Evolutionary conservation across 2,329 filamentous ascomycete species (phyloP).

Genomic region (Talaromyces sp.): DNA sequence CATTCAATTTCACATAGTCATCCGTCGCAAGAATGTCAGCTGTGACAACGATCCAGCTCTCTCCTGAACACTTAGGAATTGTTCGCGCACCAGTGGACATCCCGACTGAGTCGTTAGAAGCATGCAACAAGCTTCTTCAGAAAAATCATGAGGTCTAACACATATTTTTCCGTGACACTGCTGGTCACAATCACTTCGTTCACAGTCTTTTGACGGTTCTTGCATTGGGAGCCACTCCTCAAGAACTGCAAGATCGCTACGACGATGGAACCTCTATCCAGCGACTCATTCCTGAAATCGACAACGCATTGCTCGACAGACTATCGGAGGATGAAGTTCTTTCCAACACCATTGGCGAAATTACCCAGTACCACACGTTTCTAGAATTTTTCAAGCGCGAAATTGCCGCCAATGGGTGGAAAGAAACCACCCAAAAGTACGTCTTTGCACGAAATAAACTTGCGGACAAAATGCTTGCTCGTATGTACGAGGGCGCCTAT

Average conservation of each 20-base stretch:
- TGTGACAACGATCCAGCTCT: background rate
- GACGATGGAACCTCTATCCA: slow-evolving; percentile 28
- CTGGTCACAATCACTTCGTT: slow-evolving; percentile 28
- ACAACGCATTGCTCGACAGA: slow-evolving; percentile 23
- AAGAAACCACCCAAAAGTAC: slow-evolving; percentile 58
- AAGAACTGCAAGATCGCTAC: slow-evolving; percentile 27
- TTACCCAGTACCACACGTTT: slow-evolving; percentile 65
- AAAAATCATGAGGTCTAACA: slow-evolving; percentile 32
- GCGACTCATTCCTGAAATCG: slow-evolving; percentile 25
- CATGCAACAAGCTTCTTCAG: slow-evolving; percentile 25
- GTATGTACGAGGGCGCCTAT: slow-evolving; percentile 59
- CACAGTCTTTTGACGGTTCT: slow-evolving; percentile 30
- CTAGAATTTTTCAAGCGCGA: slow-evolving; percentile 66
- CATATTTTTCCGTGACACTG: slow-evolving; percentile 31
- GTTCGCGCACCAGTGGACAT: background rate
- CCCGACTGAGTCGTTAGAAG: slow-evolving; percentile 10
- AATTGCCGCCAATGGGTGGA: slow-evolving; percentile 59
- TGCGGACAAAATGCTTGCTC: slow-evolving; percentile 62
- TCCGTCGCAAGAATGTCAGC: background rate
- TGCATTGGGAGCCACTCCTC: slow-evolving; percentile 29
- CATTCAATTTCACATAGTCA: background rate
- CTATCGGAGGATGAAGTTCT: slow-evolving; percentile 23
- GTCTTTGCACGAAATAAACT: slow-evolving; percentile 59
- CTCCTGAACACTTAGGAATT: background rate
- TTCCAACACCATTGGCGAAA: background rate